Conservation (phyloP, 2,329 filamentous ascomycete species). For the Alternaria gansuensis region DNA sequence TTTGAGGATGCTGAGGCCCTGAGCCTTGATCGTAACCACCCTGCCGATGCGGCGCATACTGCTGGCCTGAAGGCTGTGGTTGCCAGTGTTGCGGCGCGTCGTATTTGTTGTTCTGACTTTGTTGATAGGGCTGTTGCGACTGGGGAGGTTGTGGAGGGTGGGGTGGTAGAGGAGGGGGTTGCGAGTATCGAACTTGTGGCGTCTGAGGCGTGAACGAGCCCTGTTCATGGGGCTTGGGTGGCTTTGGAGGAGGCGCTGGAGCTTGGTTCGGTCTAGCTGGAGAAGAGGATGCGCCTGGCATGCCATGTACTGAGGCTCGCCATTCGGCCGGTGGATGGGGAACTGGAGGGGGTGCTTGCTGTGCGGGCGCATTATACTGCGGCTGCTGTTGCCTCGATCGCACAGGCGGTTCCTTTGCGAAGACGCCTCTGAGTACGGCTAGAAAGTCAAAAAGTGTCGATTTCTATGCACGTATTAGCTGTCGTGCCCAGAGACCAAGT, state of each 20-base stretch:
- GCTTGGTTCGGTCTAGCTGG: slow-evolving; percentile 40
- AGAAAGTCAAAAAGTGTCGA: slow-evolving; percentile 85
- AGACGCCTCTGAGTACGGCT: slow-evolving; percentile 82
- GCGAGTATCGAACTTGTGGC: slow-evolving; percentile 40
- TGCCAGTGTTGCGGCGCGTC: slow-evolving; percentile 31
- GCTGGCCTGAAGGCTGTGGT: slow-evolving; percentile 26
- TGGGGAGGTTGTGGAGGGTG: slow-evolving; percentile 41
- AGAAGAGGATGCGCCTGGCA: slow-evolving; percentile 48
- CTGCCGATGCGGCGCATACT: slow-evolving; percentile 33
- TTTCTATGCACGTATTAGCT: slow-evolving; percentile 63
- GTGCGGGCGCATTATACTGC: slow-evolving; percentile 50
- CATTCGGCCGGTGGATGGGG: slow-evolving; percentile 74
- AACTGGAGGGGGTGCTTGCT: slow-evolving; percentile 55
- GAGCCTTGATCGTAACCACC: slow-evolving; percentile 38
- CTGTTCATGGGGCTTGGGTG: slow-evolving; percentile 55
- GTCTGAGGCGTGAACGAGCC: slow-evolving; percentile 35
- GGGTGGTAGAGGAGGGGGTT: slow-evolving; percentile 49
- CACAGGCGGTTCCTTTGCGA: slow-evolving; percentile 93
- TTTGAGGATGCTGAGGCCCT: slow-evolving; percentile 40
- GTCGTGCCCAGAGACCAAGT: background rate
- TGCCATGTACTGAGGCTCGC: slow-evolving; percentile 45
- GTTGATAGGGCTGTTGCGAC: slow-evolving; percentile 29
- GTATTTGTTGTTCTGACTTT: slow-evolving; percentile 33
- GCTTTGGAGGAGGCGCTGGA: slow-evolving; percentile 57
- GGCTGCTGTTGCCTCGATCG: slow-evolving; percentile 68